Conservation (phyloP, 2,329 filamentous ascomycete species). For the Epichloe elymi region DNA sequence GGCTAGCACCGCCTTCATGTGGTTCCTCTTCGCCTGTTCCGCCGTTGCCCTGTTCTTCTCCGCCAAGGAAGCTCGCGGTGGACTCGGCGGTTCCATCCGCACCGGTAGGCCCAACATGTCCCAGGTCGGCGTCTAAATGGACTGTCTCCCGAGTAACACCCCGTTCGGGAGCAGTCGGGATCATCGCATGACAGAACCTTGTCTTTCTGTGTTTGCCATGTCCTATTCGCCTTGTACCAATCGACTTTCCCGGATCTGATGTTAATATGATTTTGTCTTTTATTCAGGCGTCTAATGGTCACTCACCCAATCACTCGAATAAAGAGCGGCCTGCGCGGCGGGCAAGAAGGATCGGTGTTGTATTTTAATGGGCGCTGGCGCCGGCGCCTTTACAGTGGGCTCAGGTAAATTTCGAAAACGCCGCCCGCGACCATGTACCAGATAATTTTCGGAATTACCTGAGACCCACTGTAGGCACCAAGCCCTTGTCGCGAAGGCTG, state of each 20-base stretch:
- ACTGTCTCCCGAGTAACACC: neutral
- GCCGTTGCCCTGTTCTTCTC: conserved; percentile 42
- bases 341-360: neutral
- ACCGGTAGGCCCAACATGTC: conserved; percentile 39
- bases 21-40: conserved; percentile 60
- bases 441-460: no score
- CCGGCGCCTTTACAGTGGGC: neutral
- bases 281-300: conserved; percentile 3
- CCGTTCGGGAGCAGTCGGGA: neutral
- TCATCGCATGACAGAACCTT: neutral
- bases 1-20: conserved; percentile 62
- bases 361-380: neutral
- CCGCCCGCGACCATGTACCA: no score
- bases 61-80: conserved; percentile 37
- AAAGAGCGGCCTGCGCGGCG: neutral
- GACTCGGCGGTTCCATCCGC: conserved; percentile 28
- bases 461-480: no score
- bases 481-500: neutral
- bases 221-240: neutral
- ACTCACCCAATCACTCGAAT: neutral
- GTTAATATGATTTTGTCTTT: conserved; percentile 1
- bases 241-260: neutral
- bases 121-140: conserved; percentile 35
- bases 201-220: neutral
- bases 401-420: no score